These are phyloP conservation scores for Saccharomycopsis amapae DNA, from an alignment of 805 yeast genomes.

Conservation along the genomic window DNA sequence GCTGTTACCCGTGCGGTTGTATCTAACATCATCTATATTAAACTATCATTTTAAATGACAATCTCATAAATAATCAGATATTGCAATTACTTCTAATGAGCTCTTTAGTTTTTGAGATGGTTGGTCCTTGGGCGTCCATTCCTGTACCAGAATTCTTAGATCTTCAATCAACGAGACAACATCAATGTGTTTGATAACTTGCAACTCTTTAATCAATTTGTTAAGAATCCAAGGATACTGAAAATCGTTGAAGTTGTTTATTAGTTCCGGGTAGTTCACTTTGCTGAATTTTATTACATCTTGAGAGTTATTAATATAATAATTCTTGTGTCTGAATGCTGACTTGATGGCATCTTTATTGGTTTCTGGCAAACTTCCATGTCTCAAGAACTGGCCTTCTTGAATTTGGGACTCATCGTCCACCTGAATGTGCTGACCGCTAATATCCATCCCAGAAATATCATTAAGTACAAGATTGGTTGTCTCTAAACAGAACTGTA, in stretches of 20 bases:
- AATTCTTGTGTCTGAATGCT: conserved; percentile 1
- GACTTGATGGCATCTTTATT: not conserved
- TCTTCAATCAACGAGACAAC: conserved; percentile 41
- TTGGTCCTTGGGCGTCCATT: conserved; percentile 84
- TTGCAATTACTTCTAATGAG: conserved; percentile 51
- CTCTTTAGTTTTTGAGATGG: conserved; percentile 76
- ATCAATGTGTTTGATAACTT: conserved; percentile 9
- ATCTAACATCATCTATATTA: too few relatives aligned
- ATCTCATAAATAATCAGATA: conserved; percentile 20
- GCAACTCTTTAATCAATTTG: conserved; percentile 59
- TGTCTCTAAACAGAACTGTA: conserved; percentile 19
- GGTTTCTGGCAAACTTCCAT: not conserved
- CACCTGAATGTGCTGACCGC: not conserved
- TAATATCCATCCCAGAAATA: conserved; percentile 1
- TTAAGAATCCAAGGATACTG: conserved; percentile 79
- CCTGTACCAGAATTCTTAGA: conserved; percentile 61
- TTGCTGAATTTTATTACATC: conserved; percentile 30
- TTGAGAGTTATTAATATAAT: conserved; percentile 22
- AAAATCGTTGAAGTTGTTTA: conserved; percentile 73
- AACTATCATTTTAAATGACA: too few relatives aligned
- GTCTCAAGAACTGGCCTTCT: conserved; percentile 19
- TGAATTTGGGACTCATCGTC: conserved; percentile 16
- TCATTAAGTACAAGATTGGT: conserved; percentile 11
- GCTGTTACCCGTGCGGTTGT: too few relatives aligned
- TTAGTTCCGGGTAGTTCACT: conserved; percentile 57